Base-by-base conservation (phyloP, 2,329 filamentous ascomycete genomes). In the Clonostachys byssicola region DNA sequence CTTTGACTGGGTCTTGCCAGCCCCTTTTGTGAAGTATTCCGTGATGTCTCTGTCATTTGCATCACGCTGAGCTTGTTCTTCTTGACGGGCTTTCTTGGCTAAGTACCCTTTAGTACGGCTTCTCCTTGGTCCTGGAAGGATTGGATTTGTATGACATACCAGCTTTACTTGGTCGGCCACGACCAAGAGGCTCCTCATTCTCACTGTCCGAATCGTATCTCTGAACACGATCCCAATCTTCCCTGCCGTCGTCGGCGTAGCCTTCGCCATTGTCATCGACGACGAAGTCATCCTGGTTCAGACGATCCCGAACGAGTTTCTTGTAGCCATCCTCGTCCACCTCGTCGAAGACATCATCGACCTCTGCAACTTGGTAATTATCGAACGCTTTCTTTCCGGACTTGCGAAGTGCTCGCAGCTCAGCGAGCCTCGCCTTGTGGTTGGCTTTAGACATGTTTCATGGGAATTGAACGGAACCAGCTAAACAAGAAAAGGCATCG, bases 261-360 rank as follows among this genome's bases (percentile, higher is more conserved):
- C 94, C 92, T 63, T 92, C 90, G 60, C 92, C 92, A 72, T 96
- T 95, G 71, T 99, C 94, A 72, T 97, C 94, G 50, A 99, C 92
- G 45, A 99, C 92, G 60, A 99, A 99, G 70, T 99, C 94, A 59
- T 99, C 94, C 60, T 95, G 79, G 61, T 97, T 89, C 45, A 99
- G 76, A 42, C 94, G 86, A 47, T 86, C 83, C 40, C 94, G 83
- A 13, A 99, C 91, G 55, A 97, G 86, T 65, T 95, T 95, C 74
- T 96, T 96, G 76, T 99, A 99, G 45, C 89, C 88, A 60, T 94
- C 92, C 60, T 99, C 94, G 61, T 97, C 92, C 43, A 99, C 91
- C 60, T 95, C 92, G 53, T 97, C 94, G 71, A 97, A 99, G 41
- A 99, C 75, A 56, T 89, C 83, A 54, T 86, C 81, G 58, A 89